Evolutionary conservation across 768 basidiomycete genomes (phyloP), one percentile per base, ranked within the genome.

Genomic region (Xanthoconium stramineum): DNA sequence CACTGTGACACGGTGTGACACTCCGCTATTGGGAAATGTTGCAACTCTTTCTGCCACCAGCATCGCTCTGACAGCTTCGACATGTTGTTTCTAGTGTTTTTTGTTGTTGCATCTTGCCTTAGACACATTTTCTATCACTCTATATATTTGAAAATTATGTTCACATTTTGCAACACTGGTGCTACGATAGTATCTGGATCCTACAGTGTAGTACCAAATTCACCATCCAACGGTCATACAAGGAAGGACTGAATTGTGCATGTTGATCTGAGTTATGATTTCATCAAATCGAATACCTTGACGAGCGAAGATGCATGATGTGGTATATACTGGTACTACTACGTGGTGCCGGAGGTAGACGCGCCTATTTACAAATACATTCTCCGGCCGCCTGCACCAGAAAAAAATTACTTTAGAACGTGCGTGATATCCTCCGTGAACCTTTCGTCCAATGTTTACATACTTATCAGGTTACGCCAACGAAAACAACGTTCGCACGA

Each of bases 401-500:
- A 15, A 33, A 44, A 35, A 20, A 30, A 20, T 28, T 12, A 35
- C 13, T 14, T 7, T 32, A n/a, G 32, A 14, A 2, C 32, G 30
- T 50, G 33, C n/a, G 33, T 19, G 33, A 15, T 40, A 48, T 51
- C 59, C 50, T 52, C 30, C 38, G 3, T 32, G 8, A 7, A 14
- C 19, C 7, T 30, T 6, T 20, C 10, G 17, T 20, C 17, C 17
- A 13, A 29, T 28, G 30, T 15, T 9, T 29, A 54, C 17, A 29
- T 28, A 37, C 12, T 9, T 29, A 45, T 24, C 12, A 3, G 17
- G 30, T 64, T 53, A 64, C 10, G 44, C 47, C 52, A 70, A 51
- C 42, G 59, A 70, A 52, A 70, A 70, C 11, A 69, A 15, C 11
- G 57, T 65, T 36, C 70, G 67, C 20, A 84, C 78, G 13, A 81